Evolutionary conservation across 768 basidiomycete species (phyloP), one percentile per base, ranked within the genome.

Genomic region (Pleurotus sapidus): DNA sequence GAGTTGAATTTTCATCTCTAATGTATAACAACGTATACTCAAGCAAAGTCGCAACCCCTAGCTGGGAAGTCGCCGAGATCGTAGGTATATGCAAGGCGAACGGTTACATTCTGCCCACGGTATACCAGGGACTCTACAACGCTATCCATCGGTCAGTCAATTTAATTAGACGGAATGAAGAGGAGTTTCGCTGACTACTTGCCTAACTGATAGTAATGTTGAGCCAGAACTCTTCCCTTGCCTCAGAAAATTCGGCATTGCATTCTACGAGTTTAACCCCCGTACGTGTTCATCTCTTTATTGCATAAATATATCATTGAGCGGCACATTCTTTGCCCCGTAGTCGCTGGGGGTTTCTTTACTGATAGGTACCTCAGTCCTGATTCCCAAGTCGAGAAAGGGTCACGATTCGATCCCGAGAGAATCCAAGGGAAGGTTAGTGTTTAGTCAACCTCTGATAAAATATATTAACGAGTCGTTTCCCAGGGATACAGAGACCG

Each of bases 281-380:
- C 70, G 81, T 80, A 42, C 45, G 79, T 65, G 4, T 15, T 14
- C 43, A n/a, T 25, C 8, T 17, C 6, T 45, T 14, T 34, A 15
- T 45, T 30, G 9, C 30, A 25, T 4, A 38, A 20, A 20, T 20
- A 20, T 20, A 20, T 20, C 20, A 1, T 20, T 20, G 20, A 20
- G 20, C 20, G 1, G 20, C 20, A 20, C 20, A 20, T 20, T 20
- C 20, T 20, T 20, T 20, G 20, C 20, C 20, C 20, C 20, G 20
- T 50, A 84, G 81, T 86, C 56, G 82, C 76, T 3, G 84, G 83
- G 5, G 84, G 84, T 0, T 78, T 84, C 57, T 81, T 86, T 58
- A 82, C 84, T 0, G 83, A 82, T 0, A 79, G 83, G 57, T 74
- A 84, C 53, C 61, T 61, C 7, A 75, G 74, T 0, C 53, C 70